A percentile compares a stretch with the other conserved stretches of the same genome.
phyloP scores from a whole-genome alignment of 345 rosid species.

The Geranium brycei region DNA sequence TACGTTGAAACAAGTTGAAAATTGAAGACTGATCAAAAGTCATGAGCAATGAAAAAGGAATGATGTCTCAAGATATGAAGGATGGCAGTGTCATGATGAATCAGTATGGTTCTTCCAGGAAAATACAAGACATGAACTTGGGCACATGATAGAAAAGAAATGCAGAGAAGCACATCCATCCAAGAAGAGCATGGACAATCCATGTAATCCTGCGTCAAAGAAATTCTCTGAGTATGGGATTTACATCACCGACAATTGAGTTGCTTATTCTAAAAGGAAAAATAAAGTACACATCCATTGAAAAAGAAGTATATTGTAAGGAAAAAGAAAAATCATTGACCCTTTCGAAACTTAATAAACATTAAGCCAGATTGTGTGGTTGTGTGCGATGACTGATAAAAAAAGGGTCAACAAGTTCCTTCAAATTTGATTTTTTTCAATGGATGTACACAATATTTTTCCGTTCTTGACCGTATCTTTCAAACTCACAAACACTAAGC shows the following conservation, averaged over 20 bases:
- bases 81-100: constrained; percentile 57
- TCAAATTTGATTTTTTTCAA: neutral
- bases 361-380: neutral
- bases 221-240: constrained; percentile 74
- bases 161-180: constrained; percentile 65
- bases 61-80: constrained; percentile 44
- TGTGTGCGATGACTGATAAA: neutral
- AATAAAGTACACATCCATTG: constrained; percentile 3
- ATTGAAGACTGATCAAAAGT: constrained; percentile 52
- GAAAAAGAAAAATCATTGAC: neutral
- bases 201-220: constrained; percentile 92
- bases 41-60: constrained; percentile 74
- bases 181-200: constrained; percentile 45
- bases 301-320: constrained; percentile 7
- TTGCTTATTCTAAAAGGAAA: constrained; percentile 16
- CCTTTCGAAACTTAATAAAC: neutral
- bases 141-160: constrained; percentile 48
- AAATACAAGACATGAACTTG: constrained; percentile 54
- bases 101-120: constrained; percentile 46
- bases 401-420: constrained; percentile 1
- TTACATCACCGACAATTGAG: constrained; percentile 24
- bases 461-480: constrained; percentile 21
- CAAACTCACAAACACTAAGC: constrained; percentile 41
- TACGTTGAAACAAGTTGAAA: constrained; percentile 59
- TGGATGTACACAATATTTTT: neutral